Evolutionary conservation across 768 basidiomycete species (phyloP).

Genomic region (Leccinellum rugosiceps): DNA sequence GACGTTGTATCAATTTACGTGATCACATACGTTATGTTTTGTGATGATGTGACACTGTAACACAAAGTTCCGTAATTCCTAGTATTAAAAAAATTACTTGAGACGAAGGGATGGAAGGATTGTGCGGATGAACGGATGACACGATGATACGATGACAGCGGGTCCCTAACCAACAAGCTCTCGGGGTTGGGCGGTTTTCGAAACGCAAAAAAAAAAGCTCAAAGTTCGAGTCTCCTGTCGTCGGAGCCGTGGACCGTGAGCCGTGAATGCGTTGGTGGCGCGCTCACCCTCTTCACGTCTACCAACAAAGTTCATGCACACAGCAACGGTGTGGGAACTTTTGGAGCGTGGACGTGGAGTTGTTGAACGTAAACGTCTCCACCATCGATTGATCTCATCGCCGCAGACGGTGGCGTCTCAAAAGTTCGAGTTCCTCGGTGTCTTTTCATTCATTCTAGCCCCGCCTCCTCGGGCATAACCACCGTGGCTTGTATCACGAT

Average conservation of each 20-base stretch:
- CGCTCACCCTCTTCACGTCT: neutral
- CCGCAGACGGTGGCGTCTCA: neutral
- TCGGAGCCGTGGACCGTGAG: neutral
- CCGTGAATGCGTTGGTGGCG: neutral
- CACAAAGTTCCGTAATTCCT: neutral
- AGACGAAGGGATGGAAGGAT: neutral
- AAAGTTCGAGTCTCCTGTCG: neutral
- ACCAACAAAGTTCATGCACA: neutral
- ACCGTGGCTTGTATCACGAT: neutral
- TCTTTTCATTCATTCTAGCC: neutral
- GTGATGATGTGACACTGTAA: neutral
- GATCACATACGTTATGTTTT: neutral
- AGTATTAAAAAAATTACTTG: neutral
- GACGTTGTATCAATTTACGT: neutral
- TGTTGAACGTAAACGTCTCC: neutral
- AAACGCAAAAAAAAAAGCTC: neutral
- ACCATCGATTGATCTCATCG: neutral
- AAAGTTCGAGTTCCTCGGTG: neutral
- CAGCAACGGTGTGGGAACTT: neutral
- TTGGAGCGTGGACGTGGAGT: neutral
- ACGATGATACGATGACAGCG: neutral
- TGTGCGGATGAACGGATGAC: neutral
- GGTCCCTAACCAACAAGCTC: neutral
- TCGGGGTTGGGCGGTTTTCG: neutral
- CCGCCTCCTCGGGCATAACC: neutral